Base-by-base conservation (phyloP, 495 filamentous ascomycete genomes). In the Cercophora scortea region DNA sequence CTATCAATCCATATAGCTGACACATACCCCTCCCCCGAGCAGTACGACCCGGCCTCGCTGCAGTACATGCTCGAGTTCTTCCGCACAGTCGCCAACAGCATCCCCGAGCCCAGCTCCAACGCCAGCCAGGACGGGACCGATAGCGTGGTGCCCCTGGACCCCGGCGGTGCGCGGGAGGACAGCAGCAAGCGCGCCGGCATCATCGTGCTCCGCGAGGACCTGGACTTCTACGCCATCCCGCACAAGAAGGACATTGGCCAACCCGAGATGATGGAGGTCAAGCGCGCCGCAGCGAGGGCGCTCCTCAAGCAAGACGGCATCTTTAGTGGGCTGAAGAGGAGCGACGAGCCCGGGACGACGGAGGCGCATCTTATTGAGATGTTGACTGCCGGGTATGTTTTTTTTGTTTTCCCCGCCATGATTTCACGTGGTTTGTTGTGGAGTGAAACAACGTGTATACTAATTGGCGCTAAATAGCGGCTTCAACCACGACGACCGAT, bases 11-110 rank as follows among this genome's bases (percentile, higher is more conserved):
- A 79, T 60, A 64, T 76, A 71, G 74, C 82, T 85, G 69, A 87
- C 77, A 66, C 59, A 51, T 58, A 49, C 48, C 12, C 63, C 53
- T 60, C 57, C 49, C 68, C 75, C 52, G 9, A 32, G 36, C 74
- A 98, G 93, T 99, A 97, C 71, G 93, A 99, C 67, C 92, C 93
- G 32, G 82, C 84, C 25, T 96, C 90, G 36, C 80, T 99, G 25
- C 89, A 96, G 69, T 99, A 97, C 74, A 99, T 99, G 94, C 81
- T 99, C 45, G 93, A 97, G 57, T 99, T 99, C 73, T 99, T 99
- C 77, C 89, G 93, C 41, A 83, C 82, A 47, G 91, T 99, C 48
- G 92, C 93, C 33, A 89, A 96, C 63, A 92, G 88, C 32, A 96
- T 99, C 48, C 90, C 91, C 10, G 79, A 79, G 25, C 79, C 85